A percentile compares a stretch with the other conserved stretches of the same genome.
Conservation (phyloP, 805 yeast genomes). For the Candida anglica region DNA sequence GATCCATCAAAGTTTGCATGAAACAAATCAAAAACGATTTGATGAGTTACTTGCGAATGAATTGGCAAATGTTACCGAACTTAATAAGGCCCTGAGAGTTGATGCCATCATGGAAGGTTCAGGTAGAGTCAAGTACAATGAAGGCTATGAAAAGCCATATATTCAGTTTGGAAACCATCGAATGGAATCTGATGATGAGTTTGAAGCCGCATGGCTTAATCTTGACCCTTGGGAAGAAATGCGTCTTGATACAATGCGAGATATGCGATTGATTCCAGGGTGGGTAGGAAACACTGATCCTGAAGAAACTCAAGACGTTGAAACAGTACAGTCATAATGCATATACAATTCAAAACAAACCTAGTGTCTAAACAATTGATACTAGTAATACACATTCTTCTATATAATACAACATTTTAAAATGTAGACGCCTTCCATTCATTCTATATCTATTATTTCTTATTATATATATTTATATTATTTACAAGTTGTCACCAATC, state of each 20-base stretch:
- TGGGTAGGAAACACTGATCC: constrained; percentile 1
- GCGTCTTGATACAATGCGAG: constrained; percentile 33
- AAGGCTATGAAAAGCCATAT: constrained; percentile 29
- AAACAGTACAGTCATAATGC: too few relatives aligned
- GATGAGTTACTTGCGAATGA: constrained; percentile 18
- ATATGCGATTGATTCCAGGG: constrained; percentile 33
- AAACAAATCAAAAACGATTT: constrained; percentile 17
- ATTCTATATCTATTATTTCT: too few relatives aligned
- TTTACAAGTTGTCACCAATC: too few relatives aligned
- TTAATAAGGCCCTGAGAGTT: constrained; percentile 32
- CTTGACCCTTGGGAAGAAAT: constrained; percentile 46
- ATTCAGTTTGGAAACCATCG: constrained; percentile 33
- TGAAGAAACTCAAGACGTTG: not conserved
- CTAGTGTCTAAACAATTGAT: too few relatives aligned
- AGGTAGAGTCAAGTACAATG: constrained; percentile 17
- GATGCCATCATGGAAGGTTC: constrained; percentile 32
- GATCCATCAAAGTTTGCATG: constrained; percentile 22
- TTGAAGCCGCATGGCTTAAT: constrained; percentile 39
- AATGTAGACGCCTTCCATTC: too few relatives aligned
- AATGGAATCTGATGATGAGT: constrained; percentile 37
- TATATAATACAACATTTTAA: too few relatives aligned
- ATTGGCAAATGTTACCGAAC: constrained; percentile 29
- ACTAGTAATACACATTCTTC: too few relatives aligned
- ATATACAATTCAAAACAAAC: too few relatives aligned
- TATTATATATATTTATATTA: not conserved